Evolutionary conservation across 371 early-diverging fungal species (phyloP).

Genomic region (Lichtheimia ornata): DNA sequence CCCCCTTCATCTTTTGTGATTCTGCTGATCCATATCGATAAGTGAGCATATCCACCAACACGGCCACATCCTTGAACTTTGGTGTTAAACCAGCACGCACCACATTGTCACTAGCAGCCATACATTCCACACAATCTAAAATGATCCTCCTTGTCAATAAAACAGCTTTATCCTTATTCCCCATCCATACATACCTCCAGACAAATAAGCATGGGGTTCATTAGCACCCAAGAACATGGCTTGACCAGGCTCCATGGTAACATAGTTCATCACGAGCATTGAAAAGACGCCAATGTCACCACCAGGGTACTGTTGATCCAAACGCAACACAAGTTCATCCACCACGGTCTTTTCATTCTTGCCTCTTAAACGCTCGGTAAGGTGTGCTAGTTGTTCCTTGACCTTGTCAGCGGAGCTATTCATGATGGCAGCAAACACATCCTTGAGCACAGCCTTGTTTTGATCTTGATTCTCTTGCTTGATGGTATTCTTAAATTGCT

Average conservation of each 20-base stretch:
- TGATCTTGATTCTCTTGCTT: slow-evolving; percentile 26
- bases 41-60: slow-evolving; percentile 90
- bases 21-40: slow-evolving; percentile 82
- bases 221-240: slow-evolving; percentile 96
- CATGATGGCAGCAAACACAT: slow-evolving; percentile 77
- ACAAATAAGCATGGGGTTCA: slow-evolving; percentile 96
- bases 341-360: slow-evolving; percentile 22
- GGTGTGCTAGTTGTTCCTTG: slow-evolving; percentile 41
- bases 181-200: slow-evolving; percentile 66
- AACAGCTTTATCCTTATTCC: neutral
- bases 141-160: neutral
- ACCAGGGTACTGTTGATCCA: slow-evolving; percentile 83
- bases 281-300: slow-evolving; percentile 92
- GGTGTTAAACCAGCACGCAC: slow-evolving; percentile 97
- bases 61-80: slow-evolving; percentile 96
- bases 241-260: slow-evolving; percentile 80
- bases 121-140: slow-evolving; percentile 95
- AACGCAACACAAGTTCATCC: slow-evolving; percentile 71
- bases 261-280: slow-evolving; percentile 85
- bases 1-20: slow-evolving; percentile 71
- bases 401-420: slow-evolving; percentile 53
- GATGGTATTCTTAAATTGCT: slow-evolving; percentile 36
- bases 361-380: slow-evolving; percentile 52
- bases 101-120: slow-evolving; percentile 98
- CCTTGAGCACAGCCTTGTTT: slow-evolving; percentile 62